Evolutionary conservation across 108 stramenopile species (phyloP), one percentile per base, ranked within the genome.

Genomic region (Discostella stelligeroides): DNA sequence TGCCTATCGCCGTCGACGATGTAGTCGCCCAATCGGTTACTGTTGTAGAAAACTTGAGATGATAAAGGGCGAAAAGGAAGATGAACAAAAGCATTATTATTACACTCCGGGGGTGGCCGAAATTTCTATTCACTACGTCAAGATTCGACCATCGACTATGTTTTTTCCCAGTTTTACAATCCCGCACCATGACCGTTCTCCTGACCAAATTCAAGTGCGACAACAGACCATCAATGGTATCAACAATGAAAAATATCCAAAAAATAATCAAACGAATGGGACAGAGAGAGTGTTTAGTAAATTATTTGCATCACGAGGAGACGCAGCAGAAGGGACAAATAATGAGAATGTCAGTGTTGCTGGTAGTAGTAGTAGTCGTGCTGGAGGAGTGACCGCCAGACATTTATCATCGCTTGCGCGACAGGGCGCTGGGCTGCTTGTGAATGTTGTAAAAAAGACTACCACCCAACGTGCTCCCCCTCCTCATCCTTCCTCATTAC

Each of bases 81-180:
- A 62, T 9, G 34, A 34, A 34, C 34, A 34, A 34, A 3, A 34
- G 5, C 34, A 34, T 34, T 34, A 3, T 18, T 29, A 70, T 38
- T 67, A 82, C 60, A 53, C 40, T 38, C 89, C 87, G 15, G 93
- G 86, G n/a, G 77, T 94, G 62, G 87, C 89, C 24, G 86, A 92
- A 51, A n/a, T 88, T 20, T 34, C 70, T 20, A 50, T 94, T 28
- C 73, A 61, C 38, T 90, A 89, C 62, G 83, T 80, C 34, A 82
- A 76, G 58, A 49, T 94, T 3, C 85, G 86, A 58, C 82, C 67
- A 57, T 56, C 66, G 6, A 85, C 86, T 0, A 63, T 86, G 9
- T 37, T 75, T 28, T 34, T 34, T 6, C 71, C 70, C 14, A 15
- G 55, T 34, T 60, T 54, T 48, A 6, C 10, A 20, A 25, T 25